These are phyloP conservation scores for Parachlorella kessleri DNA, from an alignment of 139 green algal genomes.

Conservation along the genomic window DNA sequence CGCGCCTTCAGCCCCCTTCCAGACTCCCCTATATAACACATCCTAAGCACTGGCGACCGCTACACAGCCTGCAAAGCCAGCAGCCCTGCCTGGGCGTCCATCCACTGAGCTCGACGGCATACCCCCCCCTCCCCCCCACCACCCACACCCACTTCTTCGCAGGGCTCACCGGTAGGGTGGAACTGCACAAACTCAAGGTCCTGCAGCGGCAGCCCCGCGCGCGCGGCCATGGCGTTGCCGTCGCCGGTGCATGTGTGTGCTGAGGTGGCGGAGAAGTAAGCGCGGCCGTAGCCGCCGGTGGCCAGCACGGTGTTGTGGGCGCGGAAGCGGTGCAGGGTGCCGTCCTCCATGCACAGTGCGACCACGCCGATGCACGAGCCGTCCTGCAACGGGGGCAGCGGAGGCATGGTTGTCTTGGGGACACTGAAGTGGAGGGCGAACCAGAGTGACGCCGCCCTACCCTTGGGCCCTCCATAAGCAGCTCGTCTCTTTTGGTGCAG, in stretches of 20 bases:
- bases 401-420: too few species aligned
- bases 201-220: constrained; percentile 94
- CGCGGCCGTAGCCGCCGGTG: constrained; percentile 96
- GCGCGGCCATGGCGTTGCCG: constrained; percentile 92
- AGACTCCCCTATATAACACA: too few species aligned
- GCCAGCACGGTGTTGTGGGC: constrained; percentile 94
- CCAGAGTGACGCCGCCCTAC: too few species aligned
- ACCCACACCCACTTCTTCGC: background rate
- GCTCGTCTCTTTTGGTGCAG: too few species aligned
- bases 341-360: constrained; percentile 99
- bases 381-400: constrained; percentile 28
- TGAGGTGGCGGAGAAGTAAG: constrained; percentile 96
- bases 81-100: too few species aligned
- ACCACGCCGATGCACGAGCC: constrained; percentile 81
- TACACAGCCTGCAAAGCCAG: too few species aligned
- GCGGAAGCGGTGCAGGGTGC: constrained; percentile 95
- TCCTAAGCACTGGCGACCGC: too few species aligned
- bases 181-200: constrained; percentile 98
- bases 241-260: constrained; percentile 99
- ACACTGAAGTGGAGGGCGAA: too few species aligned
- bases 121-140: too few species aligned
- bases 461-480: too few species aligned
- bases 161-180: constrained; percentile 84
- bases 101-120: too few species aligned
- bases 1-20: too few species aligned